A percentile compares a stretch with the other conserved stretches of the same genome.
Conservation (phyloP, 2,329 filamentous ascomycete species). For the Monilinia aucupariae region DNA sequence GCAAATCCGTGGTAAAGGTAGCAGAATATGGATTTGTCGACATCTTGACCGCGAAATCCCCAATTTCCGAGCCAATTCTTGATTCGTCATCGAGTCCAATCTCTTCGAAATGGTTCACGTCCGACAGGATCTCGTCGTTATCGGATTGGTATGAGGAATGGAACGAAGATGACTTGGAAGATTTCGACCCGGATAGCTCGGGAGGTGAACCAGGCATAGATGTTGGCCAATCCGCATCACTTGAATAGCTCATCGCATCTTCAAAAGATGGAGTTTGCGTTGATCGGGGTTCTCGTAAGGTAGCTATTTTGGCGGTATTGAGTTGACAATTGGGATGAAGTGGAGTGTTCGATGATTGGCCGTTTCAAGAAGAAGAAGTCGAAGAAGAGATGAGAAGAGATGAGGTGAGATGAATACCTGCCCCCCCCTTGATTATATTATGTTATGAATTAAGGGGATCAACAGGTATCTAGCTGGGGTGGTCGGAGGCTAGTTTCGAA, state of each 20-base stretch:
- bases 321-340: not conserved
- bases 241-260: conserved; percentile 29
- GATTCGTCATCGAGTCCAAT: conserved; percentile 76
- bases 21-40: conserved; percentile 30
- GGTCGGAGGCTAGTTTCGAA: conserved; percentile 2
- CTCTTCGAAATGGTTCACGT: conserved; percentile 85
- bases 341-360: not conserved
- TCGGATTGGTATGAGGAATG: conserved; percentile 71
- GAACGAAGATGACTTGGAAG: conserved; percentile 85
- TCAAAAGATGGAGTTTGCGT: conserved; percentile 23
- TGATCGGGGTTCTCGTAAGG: conserved; percentile 29
- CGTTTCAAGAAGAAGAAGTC: conserved; percentile 5
- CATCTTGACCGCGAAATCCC: conserved; percentile 31
- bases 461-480: not conserved
- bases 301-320: conserved; percentile 34
- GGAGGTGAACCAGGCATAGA: conserved; percentile 60
- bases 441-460: not conserved
- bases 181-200: conserved; percentile 78
- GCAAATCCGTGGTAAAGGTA: conserved; percentile 26
- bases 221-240: conserved; percentile 24
- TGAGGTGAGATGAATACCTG: conserved; percentile 12
- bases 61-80: conserved; percentile 30
- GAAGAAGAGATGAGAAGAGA: too few species aligned
- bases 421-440: conserved; percentile 7
- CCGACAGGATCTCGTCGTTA: conserved; percentile 62